A percentile compares a stretch with the other conserved stretches of the same genome.
Conservation (phyloP, 306 rosid species). For the Quercus bicolor region DNA sequence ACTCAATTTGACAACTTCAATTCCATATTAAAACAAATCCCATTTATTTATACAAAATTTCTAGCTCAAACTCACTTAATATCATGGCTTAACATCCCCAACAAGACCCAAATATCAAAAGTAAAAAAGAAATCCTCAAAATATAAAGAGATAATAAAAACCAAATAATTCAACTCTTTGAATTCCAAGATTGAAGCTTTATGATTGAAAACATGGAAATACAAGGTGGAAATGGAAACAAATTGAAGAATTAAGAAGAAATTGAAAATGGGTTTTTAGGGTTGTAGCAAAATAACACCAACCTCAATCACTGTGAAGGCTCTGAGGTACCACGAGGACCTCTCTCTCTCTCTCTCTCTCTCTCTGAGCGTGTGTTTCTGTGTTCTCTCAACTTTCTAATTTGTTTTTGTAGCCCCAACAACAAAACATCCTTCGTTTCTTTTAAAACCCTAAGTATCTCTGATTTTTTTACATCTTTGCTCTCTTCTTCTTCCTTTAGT, state of each 20-base stretch:
- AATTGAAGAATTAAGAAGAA: background rate
- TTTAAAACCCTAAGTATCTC: no score
- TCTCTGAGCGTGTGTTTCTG: background rate
- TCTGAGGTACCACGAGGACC: background rate
- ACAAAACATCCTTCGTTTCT: no score
- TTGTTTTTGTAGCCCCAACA: no score
- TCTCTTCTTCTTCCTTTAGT: no score
- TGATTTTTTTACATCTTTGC: no score
- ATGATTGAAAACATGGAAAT: background rate
- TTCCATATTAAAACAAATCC: no score
- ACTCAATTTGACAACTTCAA: no score
- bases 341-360: background rate
- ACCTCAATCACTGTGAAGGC: conserved; percentile 6
- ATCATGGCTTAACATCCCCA: background rate
- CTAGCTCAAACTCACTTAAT: background rate
- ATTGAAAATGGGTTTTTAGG: background rate
- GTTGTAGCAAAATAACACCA: background rate
- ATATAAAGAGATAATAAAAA: background rate
- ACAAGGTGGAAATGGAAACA: background rate
- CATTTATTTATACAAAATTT: background rate
- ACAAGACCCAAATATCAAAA: background rate
- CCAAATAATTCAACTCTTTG: background rate
- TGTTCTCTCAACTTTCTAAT: background rate
- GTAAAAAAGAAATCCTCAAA: background rate
- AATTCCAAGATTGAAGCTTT: background rate